Evolutionary conservation across 768 basidiomycete species (phyloP), one percentile per base, ranked within the genome.

Genomic region (Hygrophoropsis aurantiaca): DNA sequence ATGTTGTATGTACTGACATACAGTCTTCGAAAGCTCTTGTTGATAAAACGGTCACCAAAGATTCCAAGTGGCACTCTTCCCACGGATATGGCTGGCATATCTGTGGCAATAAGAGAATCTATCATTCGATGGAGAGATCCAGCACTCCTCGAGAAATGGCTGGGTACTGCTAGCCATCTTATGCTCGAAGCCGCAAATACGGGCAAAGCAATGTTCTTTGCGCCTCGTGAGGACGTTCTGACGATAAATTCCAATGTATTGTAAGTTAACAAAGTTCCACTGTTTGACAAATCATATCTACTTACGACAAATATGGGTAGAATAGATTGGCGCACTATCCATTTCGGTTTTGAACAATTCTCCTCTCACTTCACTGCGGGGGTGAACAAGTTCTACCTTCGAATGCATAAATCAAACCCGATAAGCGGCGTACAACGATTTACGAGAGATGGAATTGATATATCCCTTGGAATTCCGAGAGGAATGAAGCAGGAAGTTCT

Each of bases 321-420:
- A 33, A 52, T 60, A 27, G 58, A 62, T 27, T 60, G 60, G 59
- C 37, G 47, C n/a, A 32, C 47, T 23, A 50, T 45, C 11, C 46
- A 60, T n/a, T 60, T 60, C 30, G 59, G 59, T 11, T 54, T 41
- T 47, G 45, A 51, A 3, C 49, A 60, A 24, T 42, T 47, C 13
- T 51, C 58, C 9, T 51, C 47, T 36, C 59, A 57, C 24, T 44
- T 51, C 19, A 53, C 60, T 5, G 11, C 18, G 20, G 55, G 58
- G 25, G 27, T 49, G 15, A 26, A 23, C 19, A 65, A 54, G 20
- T 44, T 38, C 19, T 62, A 59, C 36, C 15, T 62, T 7, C 50
- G 62, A 24, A 50, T 55, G n/a, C 64, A 61, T 38, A 49, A 41
- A 40, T 57, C 61, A 15, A 62, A 62, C 30, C 52, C 61, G 11